A percentile compares a stretch with the other conserved stretches of the same genome.
Conservation (phyloP, 305 asterid genomes). For the Fraxinus nigra region DNA sequence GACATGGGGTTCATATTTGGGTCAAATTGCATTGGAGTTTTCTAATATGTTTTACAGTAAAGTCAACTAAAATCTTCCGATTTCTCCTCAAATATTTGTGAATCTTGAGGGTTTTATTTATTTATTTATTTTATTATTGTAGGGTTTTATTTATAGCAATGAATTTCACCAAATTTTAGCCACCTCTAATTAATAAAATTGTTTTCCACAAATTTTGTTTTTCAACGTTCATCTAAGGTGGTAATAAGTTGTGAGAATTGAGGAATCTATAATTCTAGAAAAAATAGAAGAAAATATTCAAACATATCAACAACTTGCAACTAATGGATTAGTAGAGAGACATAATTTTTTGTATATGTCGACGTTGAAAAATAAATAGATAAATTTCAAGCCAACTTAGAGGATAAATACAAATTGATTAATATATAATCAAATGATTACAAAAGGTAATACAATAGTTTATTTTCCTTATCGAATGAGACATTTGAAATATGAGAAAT, state of each 20-base stretch:
- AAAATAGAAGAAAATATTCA: background rate
- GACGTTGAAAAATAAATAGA: too few species aligned
- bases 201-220: background rate
- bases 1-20: constrained; percentile 28
- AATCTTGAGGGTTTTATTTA: background rate
- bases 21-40: constrained; percentile 21
- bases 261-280: background rate
- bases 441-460: too few species aligned
- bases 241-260: background rate
- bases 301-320: background rate
- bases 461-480: too few species aligned
- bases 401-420: too few species aligned
- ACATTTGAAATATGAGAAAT: too few species aligned
- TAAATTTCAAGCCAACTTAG: too few species aligned
- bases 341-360: too few species aligned
- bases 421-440: too few species aligned
- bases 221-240: background rate
- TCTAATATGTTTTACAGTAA: background rate
- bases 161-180: background rate
- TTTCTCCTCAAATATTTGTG: background rate
- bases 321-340: background rate
- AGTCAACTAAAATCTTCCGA: background rate
- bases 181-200: background rate
- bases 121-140: background rate
- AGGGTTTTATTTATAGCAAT: background rate